These are phyloP conservation scores for Aeschynomene evenia DNA, from an alignment of 306 rosid species.

Conservation along the genomic window DNA sequence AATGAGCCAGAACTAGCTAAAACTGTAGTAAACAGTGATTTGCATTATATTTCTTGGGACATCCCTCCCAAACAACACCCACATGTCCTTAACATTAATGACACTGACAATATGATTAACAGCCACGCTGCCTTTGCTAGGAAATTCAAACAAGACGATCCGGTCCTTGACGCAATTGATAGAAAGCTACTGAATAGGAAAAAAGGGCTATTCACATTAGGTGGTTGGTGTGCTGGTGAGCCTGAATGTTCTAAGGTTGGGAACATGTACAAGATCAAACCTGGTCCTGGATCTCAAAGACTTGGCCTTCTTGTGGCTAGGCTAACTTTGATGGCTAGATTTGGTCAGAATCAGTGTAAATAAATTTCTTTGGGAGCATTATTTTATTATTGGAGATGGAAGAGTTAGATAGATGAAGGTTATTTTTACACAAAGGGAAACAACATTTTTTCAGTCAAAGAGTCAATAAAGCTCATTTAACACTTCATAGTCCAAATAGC, in stretches of 20 bases:
- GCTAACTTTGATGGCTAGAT: conserved; percentile 38
- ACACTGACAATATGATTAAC: conserved; percentile 57
- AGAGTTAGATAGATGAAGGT: not conserved
- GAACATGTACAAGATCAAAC: conserved; percentile 49
- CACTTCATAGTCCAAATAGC: too few relatives aligned
- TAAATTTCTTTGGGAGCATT: conserved; percentile 35
- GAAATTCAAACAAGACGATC: conserved; percentile 58
- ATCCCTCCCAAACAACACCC: conserved; percentile 82
- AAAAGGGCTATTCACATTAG: conserved; percentile 58
- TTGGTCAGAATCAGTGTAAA: conserved; percentile 59
- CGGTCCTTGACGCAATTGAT: conserved; percentile 66
- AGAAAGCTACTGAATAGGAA: conserved; percentile 41
- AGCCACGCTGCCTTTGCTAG: conserved; percentile 74
- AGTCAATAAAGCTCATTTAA: too few relatives aligned
- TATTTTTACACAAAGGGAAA: too few relatives aligned
- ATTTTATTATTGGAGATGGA: conserved; percentile 23
- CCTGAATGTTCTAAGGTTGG: conserved; percentile 69
- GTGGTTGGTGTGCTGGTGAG: conserved; percentile 75
- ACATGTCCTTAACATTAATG: conserved; percentile 57
- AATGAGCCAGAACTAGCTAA: conserved; percentile 64
- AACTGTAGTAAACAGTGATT: conserved; percentile 68
- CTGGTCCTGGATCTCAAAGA: conserved; percentile 65
- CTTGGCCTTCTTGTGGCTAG: conserved; percentile 54
- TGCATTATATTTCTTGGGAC: conserved; percentile 89
- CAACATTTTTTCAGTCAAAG: too few relatives aligned